Base-by-base conservation (phyloP, 352 stramenopile genomes). In the Nothophytophthora sp. region DNA sequence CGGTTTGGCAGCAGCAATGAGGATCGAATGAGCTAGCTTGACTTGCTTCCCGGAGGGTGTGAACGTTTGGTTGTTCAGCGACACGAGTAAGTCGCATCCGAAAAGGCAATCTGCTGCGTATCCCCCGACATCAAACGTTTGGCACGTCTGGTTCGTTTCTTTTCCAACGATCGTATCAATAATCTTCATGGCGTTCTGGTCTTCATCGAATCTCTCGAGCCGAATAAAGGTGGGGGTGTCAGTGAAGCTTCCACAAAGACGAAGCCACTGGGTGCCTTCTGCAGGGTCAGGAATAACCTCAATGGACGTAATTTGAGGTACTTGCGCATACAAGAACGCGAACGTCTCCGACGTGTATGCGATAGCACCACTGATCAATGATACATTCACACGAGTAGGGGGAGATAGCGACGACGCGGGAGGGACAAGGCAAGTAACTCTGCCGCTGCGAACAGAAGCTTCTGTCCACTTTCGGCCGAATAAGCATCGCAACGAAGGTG, bases 31-130 rank as follows among this genome's bases (percentile, higher is more conserved):
- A 11, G 42, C 37, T 1, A 79, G 20, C 11, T 30, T 24, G 12
- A 79, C 27, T 22, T 37, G 25, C 22, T 63, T 75, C 15, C 56
- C 64, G 1, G 60, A 70, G 23, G 44, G 40, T 0, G 19, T 23
- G 47, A 67, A 79, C 1, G 51, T 56, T 20, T 79, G 70, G 11
- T 76, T 66, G 37, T 84, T 84, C 3, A 81, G 57, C 4, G 73
- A 84, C 6, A 76, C n/a, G 8, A 63, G 46, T 5, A 75, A 2
- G 13, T 63, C 35, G n/a, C 73, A 83, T 1, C 45, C 51, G 15
- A 28, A 20, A 1, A 12, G 43, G n/a, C 64, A 74, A 46, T 52
- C 16, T 1, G 44, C n/a, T 35, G 24, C 28, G n/a, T 4, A 9
- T 2, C 0, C 8, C 15, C 30, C 38, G 15, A 18, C 29, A 16